These are phyloP conservation scores for Ceratocystis eucalypticola DNA, from an alignment of 2,329 filamentous ascomycete species.

Conservation along the genomic window DNA sequence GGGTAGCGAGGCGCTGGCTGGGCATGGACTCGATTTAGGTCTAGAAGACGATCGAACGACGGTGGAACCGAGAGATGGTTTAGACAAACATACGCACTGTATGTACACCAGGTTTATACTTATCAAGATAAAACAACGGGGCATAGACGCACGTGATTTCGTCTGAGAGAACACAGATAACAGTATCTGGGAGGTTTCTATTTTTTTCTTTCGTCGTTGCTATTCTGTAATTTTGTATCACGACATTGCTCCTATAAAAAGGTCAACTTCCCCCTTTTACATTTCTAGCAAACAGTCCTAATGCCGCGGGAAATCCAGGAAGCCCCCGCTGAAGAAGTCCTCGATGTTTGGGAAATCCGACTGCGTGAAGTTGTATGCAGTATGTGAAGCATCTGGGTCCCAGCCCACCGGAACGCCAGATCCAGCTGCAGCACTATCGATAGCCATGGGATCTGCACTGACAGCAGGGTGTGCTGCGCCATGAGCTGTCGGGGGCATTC, in stretches of 20 bases:
- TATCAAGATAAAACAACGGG: neutral
- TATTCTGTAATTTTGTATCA: neutral
- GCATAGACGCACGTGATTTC: neutral
- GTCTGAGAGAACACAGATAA: neutral
- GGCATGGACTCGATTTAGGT: neutral
- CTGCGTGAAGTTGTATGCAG: neutral
- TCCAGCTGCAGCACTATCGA: constrained; percentile 7
- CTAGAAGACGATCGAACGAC: neutral
- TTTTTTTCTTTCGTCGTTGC: neutral
- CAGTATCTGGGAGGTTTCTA: neutral
- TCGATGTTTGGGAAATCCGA: constrained; percentile 18
- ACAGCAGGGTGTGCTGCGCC: neutral
- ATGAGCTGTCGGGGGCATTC: neutral
- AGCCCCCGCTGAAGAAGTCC: constrained; percentile 18
- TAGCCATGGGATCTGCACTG: constrained; percentile 10
- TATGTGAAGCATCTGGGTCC: constrained; percentile 1
- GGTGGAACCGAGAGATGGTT: neutral
- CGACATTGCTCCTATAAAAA: neutral
- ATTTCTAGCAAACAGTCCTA: neutral
- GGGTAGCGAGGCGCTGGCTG: neutral
- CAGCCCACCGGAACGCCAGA: constrained; percentile 4
- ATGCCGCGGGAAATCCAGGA: constrained; percentile 18
- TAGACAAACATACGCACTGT: neutral
- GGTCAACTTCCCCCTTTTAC: neutral
- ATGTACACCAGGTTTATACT: neutral